Base-by-base conservation (phyloP, 2,329 filamentous ascomycete species). In the Sporothrix inflata region DNA sequence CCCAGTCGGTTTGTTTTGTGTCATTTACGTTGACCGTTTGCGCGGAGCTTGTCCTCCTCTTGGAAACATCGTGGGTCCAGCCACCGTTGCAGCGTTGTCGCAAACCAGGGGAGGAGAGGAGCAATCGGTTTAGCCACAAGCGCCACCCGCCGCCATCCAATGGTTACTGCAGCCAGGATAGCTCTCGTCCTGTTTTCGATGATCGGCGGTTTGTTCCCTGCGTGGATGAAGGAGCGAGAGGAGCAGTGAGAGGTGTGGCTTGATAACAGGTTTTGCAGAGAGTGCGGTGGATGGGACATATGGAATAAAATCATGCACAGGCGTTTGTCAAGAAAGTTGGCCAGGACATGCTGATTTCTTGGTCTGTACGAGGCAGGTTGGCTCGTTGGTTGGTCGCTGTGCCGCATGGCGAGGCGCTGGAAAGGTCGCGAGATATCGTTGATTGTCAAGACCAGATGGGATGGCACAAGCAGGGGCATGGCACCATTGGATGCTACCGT, bases 211-310 rank as follows among this genome's bases (percentile, higher is more conserved):
- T 57, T 57, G 12, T 19, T 57, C 27, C 51, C 24, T 55, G 53
- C 30, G 27, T n/a, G 49, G 49, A 16, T 34, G n/a, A 21, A 12
- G n/a, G 49, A 47, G 45, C 19, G 11, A 16, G 45, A 16, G 45
- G 42, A 45, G 45, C 30, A 34, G 30, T 3, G 30, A 6, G 24
- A 38, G 63, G 42, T 49, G 63, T 38, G 63, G 63, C 63, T 49
- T 68, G 45, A 68, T 21, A 68, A 45, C 45, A 68, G 65, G 65
- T 45, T 57, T 68, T 53, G 8, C 60, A 30, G 21, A 63, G 19
- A 42, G n/a, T 63, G 60, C 60, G 21, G 9, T 24, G 42, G 49
- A 24, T 19, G 45, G 4, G 14, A 47, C 9, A 53, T 24, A 27
- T 6, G 11, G 51, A 27, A 55, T 27, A 9, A 30, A 30, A 2